Evolutionary conservation across 2,329 filamentous ascomycete species (phyloP).

Genomic region (Chaetomium sp.): DNA sequence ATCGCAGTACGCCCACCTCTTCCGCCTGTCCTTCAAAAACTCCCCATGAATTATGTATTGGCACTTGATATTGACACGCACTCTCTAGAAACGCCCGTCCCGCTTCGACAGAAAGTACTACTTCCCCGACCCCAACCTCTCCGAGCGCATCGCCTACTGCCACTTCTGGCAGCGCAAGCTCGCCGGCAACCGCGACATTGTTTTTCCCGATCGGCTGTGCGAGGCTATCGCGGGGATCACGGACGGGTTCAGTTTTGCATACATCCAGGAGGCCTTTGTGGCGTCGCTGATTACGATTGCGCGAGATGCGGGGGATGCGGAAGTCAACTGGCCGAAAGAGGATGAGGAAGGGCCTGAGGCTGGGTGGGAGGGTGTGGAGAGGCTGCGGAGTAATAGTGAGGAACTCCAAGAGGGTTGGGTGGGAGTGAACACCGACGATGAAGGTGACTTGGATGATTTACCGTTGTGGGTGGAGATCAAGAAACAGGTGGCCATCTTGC

Average conservation of each 20-base stretch:
- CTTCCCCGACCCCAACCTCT: constrained; percentile 51
- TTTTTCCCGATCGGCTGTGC: constrained; percentile 55
- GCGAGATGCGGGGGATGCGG: constrained; percentile 19
- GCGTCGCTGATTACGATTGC: constrained; percentile 56
- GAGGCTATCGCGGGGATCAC: constrained; percentile 56
- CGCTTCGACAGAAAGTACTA: constrained; percentile 62
- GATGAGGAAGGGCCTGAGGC: not conserved
- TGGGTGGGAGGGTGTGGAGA: constrained; percentile 5
- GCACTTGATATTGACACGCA: not conserved
- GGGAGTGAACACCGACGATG: constrained; percentile 29
- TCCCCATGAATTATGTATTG: no score
- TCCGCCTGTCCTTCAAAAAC: not conserved
- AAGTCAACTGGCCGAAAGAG: not conserved
- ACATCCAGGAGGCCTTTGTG: constrained; percentile 64
- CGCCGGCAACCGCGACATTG: constrained; percentile 48
- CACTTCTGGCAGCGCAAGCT: constrained; percentile 57
- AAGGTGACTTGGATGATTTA: constrained; percentile 41
- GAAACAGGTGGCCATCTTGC: constrained; percentile 55
- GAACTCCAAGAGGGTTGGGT: constrained; percentile 19
- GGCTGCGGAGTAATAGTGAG: constrained; percentile 7
- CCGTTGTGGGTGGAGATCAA: constrained; percentile 56
- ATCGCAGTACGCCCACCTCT: constrained; percentile 39
- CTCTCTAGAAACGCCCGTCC: constrained; percentile 51
- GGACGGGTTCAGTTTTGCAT: constrained; percentile 60
- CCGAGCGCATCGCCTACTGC: constrained; percentile 53